Conservation (phyloP, 1,284 basidiomycete species). For the Tilletia setariae region DNA sequence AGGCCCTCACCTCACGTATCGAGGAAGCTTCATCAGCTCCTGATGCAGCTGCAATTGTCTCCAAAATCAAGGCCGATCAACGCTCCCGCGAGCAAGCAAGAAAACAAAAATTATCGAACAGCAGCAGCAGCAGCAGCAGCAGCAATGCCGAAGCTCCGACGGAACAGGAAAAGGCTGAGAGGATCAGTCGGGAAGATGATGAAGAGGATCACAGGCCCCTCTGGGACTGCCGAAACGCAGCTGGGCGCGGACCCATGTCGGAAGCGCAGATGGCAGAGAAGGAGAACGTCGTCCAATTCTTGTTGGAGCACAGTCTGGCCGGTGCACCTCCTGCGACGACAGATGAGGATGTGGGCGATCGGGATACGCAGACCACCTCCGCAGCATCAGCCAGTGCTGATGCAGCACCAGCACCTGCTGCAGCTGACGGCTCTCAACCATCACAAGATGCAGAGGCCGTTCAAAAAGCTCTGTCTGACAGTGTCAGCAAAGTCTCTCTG, state of each 20-base stretch:
- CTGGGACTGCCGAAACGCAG: slow-evolving; percentile 51
- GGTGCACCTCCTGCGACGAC: not conserved
- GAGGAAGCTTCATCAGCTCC: slow-evolving; percentile 31
- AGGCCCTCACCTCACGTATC: slow-evolving; percentile 35
- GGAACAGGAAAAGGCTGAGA: slow-evolving; percentile 24
- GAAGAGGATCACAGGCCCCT: slow-evolving; percentile 31
- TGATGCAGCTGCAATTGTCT: slow-evolving; percentile 18
- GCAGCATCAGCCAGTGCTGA: not conserved
- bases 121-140: not conserved
- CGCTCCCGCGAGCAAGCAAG: slow-evolving; percentile 27
- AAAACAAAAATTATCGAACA: not conserved
- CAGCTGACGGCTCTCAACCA: not conserved
- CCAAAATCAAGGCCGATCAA: slow-evolving; percentile 27
- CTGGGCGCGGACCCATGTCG: slow-evolving; percentile 51
- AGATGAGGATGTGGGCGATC: slow-evolving; percentile 4
- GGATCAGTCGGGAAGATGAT: slow-evolving; percentile 22
- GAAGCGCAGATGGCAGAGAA: slow-evolving; percentile 51
- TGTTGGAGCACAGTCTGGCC: slow-evolving; percentile 5
- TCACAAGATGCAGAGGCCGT: not conserved
- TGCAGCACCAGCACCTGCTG: not conserved
- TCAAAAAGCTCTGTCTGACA: not conserved
- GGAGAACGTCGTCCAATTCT: slow-evolving; percentile 46
- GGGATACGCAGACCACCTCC: not conserved
- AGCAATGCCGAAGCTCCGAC: not conserved
- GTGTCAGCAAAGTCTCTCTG: not conserved